Percentiles rank a stretch among this genome's conserved stretches.
These are phyloP conservation scores for Apophysomyces trapeziformis DNA, from an alignment of 371 early-diverging fungal genomes.

Conservation along the genomic window DNA sequence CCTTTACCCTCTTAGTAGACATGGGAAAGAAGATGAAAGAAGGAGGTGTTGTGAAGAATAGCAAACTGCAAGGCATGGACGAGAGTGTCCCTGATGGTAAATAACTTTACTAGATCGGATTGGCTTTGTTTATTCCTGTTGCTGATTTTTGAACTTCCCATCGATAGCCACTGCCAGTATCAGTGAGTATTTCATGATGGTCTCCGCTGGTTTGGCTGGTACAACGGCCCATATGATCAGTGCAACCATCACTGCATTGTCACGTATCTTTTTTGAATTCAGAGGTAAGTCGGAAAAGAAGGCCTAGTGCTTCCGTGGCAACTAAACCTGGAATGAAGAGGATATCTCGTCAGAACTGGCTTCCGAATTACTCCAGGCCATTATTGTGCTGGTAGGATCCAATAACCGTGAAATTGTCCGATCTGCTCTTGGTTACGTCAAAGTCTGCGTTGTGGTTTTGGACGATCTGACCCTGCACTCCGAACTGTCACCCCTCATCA, in stretches of 20 bases:
- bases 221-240: conserved; percentile 91
- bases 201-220: conserved; percentile 93
- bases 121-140: not conserved
- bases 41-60: conserved; percentile 67
- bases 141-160: not conserved
- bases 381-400: conserved; percentile 77
- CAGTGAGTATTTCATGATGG: conserved; percentile 82
- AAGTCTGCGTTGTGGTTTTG: conserved; percentile 87
- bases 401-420: conserved; percentile 92
- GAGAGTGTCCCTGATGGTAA: conserved; percentile 52
- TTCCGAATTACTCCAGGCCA: conserved; percentile 68
- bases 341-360: conserved; percentile 62
- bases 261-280: conserved; percentile 92
- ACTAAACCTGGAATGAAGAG: conserved; percentile 27
- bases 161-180: conserved; percentile 50
- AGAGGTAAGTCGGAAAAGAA: conserved; percentile 41
- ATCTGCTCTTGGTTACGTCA: conserved; percentile 91
- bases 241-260: conserved; percentile 85
- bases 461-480: conserved; percentile 68
- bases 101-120: not conserved
- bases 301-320: not conserved
- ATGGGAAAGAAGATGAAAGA: conserved; percentile 90
- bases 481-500: conserved; percentile 67
- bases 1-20: conserved; percentile 83
- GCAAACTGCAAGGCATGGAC: conserved; percentile 61